phyloP scores from a whole-genome alignment of 2,329 filamentous ascomycete genomes.

The Lecanicillium sp. region DNA sequence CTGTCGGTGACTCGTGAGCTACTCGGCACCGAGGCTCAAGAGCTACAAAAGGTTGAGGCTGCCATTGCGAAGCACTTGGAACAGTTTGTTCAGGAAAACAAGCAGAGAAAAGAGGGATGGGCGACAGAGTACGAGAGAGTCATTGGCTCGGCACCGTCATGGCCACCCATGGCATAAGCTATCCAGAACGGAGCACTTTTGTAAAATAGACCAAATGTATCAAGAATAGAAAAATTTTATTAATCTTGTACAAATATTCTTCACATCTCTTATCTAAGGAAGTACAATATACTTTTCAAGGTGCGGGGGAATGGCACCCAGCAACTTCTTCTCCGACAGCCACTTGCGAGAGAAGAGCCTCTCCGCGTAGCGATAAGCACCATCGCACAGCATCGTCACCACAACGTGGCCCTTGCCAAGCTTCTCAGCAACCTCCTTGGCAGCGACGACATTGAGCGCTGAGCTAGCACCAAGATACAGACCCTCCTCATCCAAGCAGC shows the following conservation, averaged over 20 bases:
- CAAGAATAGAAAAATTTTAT: conserved; percentile 3
- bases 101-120: conserved; percentile 13
- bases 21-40: conserved; percentile 20
- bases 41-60: conserved; percentile 30
- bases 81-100: conserved; percentile 16
- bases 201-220: conserved; percentile 8
- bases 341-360: conserved; percentile 86
- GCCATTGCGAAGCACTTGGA: conserved; percentile 28
- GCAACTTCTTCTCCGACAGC: conserved; percentile 77
- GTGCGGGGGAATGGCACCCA: conserved; percentile 73
- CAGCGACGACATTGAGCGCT: conserved; percentile 88
- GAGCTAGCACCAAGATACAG: conserved; percentile 92
- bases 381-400: conserved; percentile 89
- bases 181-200: background rate
- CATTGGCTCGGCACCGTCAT: conserved; percentile 19
- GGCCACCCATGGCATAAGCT: conserved; percentile 12
- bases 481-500: conserved; percentile 91
- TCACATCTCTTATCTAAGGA: conserved; percentile 38
- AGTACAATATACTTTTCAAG: conserved; percentile 92
- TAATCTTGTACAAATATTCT: conserved; percentile 11
- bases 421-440: conserved; percentile 86
- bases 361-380: conserved; percentile 95
- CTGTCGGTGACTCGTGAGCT: conserved; percentile 36
- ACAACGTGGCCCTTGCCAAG: conserved; percentile 83
- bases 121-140: conserved; percentile 17